A percentile compares a stretch with the other conserved stretches of the same genome.
Evolutionary conservation across 306 rosid genomes (phyloP).

Genomic region (Oxytropis ochrocephala): DNA sequence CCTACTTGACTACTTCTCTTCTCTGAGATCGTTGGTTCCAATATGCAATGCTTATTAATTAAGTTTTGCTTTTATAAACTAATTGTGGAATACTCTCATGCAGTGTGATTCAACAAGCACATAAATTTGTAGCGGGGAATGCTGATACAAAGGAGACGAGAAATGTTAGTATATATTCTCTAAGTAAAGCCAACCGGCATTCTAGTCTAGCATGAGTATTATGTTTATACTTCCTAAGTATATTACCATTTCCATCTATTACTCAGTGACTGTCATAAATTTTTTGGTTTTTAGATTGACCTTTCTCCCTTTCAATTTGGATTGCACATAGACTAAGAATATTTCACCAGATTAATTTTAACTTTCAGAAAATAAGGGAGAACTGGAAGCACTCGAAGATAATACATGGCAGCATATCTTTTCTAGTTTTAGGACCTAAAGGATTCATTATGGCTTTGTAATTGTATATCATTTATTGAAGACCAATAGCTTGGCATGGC

Average conservation of each 20-base stretch:
- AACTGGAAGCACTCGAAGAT: conserved; percentile 9
- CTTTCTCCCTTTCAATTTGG: neutral
- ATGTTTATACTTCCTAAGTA: conserved; percentile 5
- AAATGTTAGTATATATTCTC: conserved; percentile 48
- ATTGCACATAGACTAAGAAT: neutral
- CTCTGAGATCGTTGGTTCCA: conserved; percentile 1
- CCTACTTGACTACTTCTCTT: conserved; percentile 16
- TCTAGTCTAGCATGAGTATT: conserved; percentile 3
- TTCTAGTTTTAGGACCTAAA: conserved; percentile 8
- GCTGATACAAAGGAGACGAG: conserved; percentile 61
- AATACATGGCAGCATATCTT: conserved; percentile 2
- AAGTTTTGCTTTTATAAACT: conserved; percentile 20
- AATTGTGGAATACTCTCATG: conserved; percentile 22
- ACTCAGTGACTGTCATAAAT: too few species aligned
- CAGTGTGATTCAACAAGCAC: conserved; percentile 83
- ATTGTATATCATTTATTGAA: conserved; percentile 4
- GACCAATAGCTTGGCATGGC: neutral
- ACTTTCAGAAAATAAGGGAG: conserved; percentile 2
- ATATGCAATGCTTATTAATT: conserved; percentile 10
- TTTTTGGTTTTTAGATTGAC: too few species aligned
- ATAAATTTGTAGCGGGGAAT: conserved; percentile 55
- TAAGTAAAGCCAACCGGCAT: neutral
- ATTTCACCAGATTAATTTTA: conserved; percentile 3
- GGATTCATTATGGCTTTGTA: neutral
- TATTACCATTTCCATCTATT: neutral